Evolutionary conservation across 1,139 yeast species (phyloP), one percentile per base, ranked within the genome.

Genomic region (Yamadazyma spencermartinsiae): DNA sequence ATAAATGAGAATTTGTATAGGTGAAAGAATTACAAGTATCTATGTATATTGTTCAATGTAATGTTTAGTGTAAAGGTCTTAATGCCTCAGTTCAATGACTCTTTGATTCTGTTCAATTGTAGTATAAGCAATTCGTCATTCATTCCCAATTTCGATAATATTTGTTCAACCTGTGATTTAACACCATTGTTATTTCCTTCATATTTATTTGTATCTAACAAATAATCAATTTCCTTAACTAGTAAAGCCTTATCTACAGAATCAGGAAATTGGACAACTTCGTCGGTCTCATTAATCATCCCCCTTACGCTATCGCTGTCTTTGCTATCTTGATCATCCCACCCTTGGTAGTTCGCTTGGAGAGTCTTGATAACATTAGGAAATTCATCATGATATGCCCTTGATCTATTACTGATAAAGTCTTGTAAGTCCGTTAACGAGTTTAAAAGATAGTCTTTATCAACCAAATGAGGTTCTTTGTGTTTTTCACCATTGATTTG

Each of bases 341-440:
- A 23, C 5, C 5, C 20, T 25, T 38, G 42, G 29, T 39, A 37
- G 12, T 42, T 39, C 15, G 37, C 45, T 16, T 51, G 54, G 16
- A 67, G 33, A 14, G 42, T 46, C 9, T 47, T 44, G 4, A 68
- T 45, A 3, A 66, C 68, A 5, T 49, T 39, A 6, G 51, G 54
- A 43, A 71, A 71, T n/a, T 54, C 53, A 16, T 56, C 55, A 18
- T 55, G 56, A 41, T 63, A 70, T 18, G 47, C 46, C 2, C 45
- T 43, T 0, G 57, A 56, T 10, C 59, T 60, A 1, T 36, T 46
- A 5, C 50, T 49, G 9, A 68, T 48, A 40, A 67, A 69, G 0
- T 36, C 38, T 7, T 56, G 49, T 15, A 70, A 48, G 0, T 64
- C 69, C 2, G 41, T 44, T 26, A 71, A 52, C 0, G 60, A 52